Conservation (phyloP, 208 protist genomes). For the Crithidia sp. region DNA sequence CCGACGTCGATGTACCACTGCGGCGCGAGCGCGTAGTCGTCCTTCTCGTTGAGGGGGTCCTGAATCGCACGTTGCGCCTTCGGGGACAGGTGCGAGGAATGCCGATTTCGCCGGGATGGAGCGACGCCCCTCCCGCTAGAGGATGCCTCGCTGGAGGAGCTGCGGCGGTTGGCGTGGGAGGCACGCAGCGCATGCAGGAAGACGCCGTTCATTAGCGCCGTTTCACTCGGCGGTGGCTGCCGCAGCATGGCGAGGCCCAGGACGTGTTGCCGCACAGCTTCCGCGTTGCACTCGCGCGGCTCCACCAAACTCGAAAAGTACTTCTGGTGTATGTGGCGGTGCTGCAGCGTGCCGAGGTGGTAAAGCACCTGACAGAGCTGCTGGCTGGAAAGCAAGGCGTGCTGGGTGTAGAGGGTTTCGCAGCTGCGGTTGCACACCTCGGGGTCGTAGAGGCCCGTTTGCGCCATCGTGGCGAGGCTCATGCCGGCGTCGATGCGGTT, state of each 20-base stretch:
- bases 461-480: conserved; percentile 68
- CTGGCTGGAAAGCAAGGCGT: conserved; percentile 73
- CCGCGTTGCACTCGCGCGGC: conserved; percentile 70
- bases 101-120: too few species aligned
- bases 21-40: conserved; percentile 47
- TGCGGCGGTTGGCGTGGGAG: conserved; percentile 6
- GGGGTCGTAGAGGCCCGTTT: conserved; percentile 81
- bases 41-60: conserved; percentile 33
- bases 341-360: conserved; percentile 83
- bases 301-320: conserved; percentile 77
- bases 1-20: conserved; percentile 85
- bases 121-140: background rate
- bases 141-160: background rate
- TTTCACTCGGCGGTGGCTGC: conserved; percentile 63
- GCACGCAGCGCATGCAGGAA: conserved; percentile 84
- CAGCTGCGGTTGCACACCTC: conserved; percentile 85
- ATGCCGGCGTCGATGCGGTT: conserved; percentile 83
- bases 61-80: conserved; percentile 12
- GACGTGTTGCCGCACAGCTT: conserved; percentile 62
- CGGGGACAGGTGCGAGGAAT: background rate
- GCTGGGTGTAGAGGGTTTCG: conserved; percentile 67
- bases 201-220: conserved; percentile 67
- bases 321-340: conserved; percentile 83
- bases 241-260: conserved; percentile 86
- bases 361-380: conserved; percentile 84